Evolutionary conservation across 2,329 filamentous ascomycete genomes (phyloP).

Genomic region (Diplodia intermedia): DNA sequence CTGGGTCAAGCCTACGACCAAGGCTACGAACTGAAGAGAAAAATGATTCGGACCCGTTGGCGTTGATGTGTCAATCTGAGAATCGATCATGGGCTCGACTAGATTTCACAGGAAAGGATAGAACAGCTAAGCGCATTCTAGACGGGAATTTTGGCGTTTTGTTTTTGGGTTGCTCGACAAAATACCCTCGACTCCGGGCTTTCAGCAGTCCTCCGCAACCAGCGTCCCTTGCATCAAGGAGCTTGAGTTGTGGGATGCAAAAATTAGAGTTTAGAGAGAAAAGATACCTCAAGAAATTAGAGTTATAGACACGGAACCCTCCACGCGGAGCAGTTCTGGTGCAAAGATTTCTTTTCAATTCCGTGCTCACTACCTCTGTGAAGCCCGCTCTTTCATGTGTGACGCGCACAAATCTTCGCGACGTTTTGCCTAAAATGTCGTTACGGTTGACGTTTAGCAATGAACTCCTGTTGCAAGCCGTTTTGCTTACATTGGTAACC

Average conservation of each 20-base stretch:
- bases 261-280: neutral
- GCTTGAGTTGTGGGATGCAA: neutral
- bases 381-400: neutral
- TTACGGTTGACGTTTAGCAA: too few species aligned
- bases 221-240: too few species aligned
- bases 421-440: too few species aligned
- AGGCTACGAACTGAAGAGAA: constrained; percentile 19
- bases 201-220: constrained; percentile 16
- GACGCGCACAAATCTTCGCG: too few species aligned
- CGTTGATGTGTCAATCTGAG: constrained; percentile 7
- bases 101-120: neutral
- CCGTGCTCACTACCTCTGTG: neutral
- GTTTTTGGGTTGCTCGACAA: constrained; percentile 13
- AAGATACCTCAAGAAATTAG: constrained; percentile 11
- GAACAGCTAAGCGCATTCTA: constrained; percentile 4
- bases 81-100: neutral
- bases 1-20: constrained; percentile 22
- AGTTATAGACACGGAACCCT: constrained; percentile 2
- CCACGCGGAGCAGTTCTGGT: neutral
- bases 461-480: too few species aligned
- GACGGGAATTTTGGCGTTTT: constrained; percentile 21
- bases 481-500: too few species aligned
- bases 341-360: neutral
- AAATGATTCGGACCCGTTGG: neutral
- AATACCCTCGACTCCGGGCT: constrained; percentile 4